These are phyloP conservation scores for Juncus inflexus DNA, from an alignment of 176 grass and related monocot genomes.

Conservation along the genomic window DNA sequence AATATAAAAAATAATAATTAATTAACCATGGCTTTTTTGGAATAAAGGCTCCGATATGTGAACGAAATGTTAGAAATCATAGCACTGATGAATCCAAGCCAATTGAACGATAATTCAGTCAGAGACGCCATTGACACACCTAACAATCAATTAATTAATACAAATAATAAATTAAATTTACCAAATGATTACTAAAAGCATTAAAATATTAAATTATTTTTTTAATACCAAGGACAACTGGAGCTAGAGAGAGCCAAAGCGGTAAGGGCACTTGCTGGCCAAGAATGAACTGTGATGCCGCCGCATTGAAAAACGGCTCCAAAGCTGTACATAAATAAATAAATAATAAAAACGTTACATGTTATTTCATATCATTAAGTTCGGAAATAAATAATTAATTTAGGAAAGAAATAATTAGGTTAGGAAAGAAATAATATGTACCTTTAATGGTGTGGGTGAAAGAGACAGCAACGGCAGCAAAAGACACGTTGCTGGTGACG, in stretches of 20 bases:
- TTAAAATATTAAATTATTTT: too few relatives aligned
- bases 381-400: background rate
- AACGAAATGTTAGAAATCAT: constrained; percentile 99
- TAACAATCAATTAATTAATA: constrained; percentile 40
- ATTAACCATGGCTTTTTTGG: constrained; percentile 98
- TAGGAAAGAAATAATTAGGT: constrained; percentile 27
- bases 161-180: too few relatives aligned
- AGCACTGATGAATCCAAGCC: constrained; percentile 91
- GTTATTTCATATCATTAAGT: constrained; percentile 21
- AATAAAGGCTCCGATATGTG: constrained; percentile 98
- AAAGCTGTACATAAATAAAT: constrained; percentile 52
- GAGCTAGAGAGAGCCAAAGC: constrained; percentile 94
- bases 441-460: constrained; percentile 97
- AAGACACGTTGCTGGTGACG: constrained; percentile 94
- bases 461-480: constrained; percentile 93
- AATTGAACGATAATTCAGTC: constrained; percentile 96
- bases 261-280: constrained; percentile 80
- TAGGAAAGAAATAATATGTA: constrained; percentile 10
- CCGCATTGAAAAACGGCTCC: constrained; percentile 98
- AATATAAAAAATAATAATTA: constrained; percentile 24
- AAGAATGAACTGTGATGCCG: constrained; percentile 97
- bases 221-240: constrained; percentile 81
- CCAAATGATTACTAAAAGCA: too few relatives aligned
- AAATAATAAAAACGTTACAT: constrained; percentile 9
- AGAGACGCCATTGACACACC: constrained; percentile 98